Evolutionary conservation across 2,329 filamentous ascomycete species (phyloP), one percentile per base, ranked within the genome.

Genomic region (Daldinia sp.): DNA sequence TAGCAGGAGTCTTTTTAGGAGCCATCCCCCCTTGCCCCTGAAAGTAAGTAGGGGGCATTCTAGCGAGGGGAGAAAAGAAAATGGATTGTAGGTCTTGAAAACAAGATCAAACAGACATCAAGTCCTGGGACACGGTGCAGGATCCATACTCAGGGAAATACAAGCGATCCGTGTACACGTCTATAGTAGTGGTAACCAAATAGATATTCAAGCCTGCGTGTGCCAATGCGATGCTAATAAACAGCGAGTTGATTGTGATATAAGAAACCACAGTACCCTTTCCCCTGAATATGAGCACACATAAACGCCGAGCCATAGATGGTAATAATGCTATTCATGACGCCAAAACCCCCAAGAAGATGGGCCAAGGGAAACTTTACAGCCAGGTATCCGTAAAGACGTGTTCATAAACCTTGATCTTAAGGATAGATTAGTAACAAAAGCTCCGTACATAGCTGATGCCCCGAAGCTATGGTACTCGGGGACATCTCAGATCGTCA

Each of bases 251-350:
- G 33, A 9, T 6, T 42, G 44, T 13, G 28, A 12, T 12, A 7
- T 23, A 42, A 58, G 10, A 51, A 58, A 53, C 55, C 9, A 60
- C 15, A 13, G 30, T 9, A 28, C 7, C 6, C 18, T 35, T 35
- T 20, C 55, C 56, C 30, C 41, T 39, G 13, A 18, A 20, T 60
- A 41, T 59, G 33, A 50, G 20, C 58, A 53, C 15, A 42, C 56
- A 51, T 37, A 58, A 64, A 61, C 50, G 46, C 61, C 63, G 59
- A 46, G 35, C 50, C 6, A 13, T 53, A 4, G 6, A 55, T 54
- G 58, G 10, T 55, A 60, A 46, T 23, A 60, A 57, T 60, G 42
- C 48, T 61, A 39, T 41, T 26, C 41, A 28, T 60, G 54, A 53
- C 39, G 23, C 55, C 48, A 41, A 33, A 51, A 51, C 12, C 26